phyloP scores from a whole-genome alignment of 2,329 filamentous ascomycete species.

The Sarocladium brachiariae region DNA sequence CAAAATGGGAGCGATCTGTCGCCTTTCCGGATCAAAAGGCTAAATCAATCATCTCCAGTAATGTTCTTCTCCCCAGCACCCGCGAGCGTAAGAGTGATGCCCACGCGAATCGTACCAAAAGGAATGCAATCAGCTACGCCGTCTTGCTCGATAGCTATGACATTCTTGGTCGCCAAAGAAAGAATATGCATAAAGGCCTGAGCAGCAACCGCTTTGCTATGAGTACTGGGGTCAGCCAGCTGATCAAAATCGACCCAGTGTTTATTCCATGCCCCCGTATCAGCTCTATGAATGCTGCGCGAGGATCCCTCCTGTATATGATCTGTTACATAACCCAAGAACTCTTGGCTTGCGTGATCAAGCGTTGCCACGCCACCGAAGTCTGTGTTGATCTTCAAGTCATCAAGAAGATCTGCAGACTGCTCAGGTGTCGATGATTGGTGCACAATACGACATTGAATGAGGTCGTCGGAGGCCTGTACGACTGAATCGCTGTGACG shows the following conservation, averaged over 20 bases:
- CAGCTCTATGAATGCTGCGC: slow-evolving; percentile 22
- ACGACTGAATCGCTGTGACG: slow-evolving; percentile 38
- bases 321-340: slow-evolving; percentile 36
- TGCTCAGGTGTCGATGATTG: slow-evolving; percentile 26
- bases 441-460: slow-evolving; percentile 15
- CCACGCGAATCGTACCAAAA: slow-evolving; percentile 42
- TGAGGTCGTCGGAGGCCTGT: slow-evolving; percentile 27
- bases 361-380: slow-evolving; percentile 25
- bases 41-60: background rate
- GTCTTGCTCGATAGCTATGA: slow-evolving; percentile 57
- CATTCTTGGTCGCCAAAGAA: slow-evolving; percentile 58
- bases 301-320: slow-evolving; percentile 26
- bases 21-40: background rate
- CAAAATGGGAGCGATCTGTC: background rate
- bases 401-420: slow-evolving; percentile 21
- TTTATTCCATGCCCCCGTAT: background rate
- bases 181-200: slow-evolving; percentile 73
- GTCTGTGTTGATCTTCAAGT: background rate
- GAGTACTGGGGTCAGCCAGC: slow-evolving; percentile 52
- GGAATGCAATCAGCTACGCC: slow-evolving; percentile 24
- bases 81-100: slow-evolving; percentile 22
- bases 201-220: slow-evolving; percentile 56
- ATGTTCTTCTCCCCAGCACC: background rate
- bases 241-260: slow-evolving; percentile 59
- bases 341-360: slow-evolving; percentile 39